Evolutionary conservation across 352 stramenopile genomes (phyloP).

Genomic region (Phytophthora europaea): DNA sequence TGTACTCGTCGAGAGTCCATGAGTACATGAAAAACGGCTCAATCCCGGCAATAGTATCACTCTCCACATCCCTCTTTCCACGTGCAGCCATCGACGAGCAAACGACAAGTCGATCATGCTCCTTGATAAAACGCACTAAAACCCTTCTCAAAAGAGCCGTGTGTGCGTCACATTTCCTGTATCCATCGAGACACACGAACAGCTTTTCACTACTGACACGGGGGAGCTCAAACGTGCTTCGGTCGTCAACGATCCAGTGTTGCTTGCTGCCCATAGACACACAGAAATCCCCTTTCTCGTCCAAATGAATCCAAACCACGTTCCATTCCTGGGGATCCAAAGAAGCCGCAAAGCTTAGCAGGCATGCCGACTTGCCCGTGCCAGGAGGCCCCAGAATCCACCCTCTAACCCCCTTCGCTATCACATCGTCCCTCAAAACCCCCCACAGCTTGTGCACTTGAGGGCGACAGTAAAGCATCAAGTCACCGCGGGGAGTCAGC

Average conservation of each 20-base stretch:
- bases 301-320: slow-evolving; percentile 37
- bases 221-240: slow-evolving; percentile 8
- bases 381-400: too few relatives aligned
- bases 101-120: neutral
- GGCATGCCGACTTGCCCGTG: too few relatives aligned
- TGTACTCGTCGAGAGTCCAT: slow-evolving; percentile 22
- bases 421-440: too few relatives aligned
- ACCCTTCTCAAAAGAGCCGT: too few relatives aligned
- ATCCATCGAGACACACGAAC: neutral
- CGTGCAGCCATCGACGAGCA: slow-evolving; percentile 15
- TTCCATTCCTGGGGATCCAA: slow-evolving; percentile 36
- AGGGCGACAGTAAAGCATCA: too few relatives aligned
- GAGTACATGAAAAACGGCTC: slow-evolving; percentile 22
- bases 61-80: slow-evolving; percentile 9
- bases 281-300: neutral
- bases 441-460: too few relatives aligned
- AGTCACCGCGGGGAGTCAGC: too few relatives aligned
- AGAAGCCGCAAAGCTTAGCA: slow-evolving; percentile 21
- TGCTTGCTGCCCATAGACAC: slow-evolving; percentile 10
- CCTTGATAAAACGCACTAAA: too few relatives aligned
- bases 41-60: neutral
- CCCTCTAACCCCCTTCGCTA: too few relatives aligned
- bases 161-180: too few relatives aligned
- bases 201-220: slow-evolving; percentile 6
- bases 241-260: neutral